Evolutionary conservation across 1,284 basidiomycete genomes (phyloP), one percentile per base, ranked within the genome.

Genomic region (Malassezia pachydermatis): DNA sequence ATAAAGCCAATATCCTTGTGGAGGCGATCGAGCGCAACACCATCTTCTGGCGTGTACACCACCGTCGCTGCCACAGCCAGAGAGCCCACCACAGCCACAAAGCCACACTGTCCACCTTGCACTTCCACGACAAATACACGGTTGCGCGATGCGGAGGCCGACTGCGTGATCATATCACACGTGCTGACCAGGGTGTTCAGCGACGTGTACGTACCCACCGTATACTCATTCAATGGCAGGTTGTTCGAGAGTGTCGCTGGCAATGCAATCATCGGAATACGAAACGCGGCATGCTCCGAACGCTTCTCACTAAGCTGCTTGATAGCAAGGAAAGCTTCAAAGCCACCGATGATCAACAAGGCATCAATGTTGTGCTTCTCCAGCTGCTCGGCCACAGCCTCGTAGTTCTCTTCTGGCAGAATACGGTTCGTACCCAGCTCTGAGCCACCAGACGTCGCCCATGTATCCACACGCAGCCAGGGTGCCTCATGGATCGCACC

Each of bases 131-230:
- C 85, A 71, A 99, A 98, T 46, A 95, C 90, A 39, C 92, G 77
- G 73, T 96, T 92, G 58, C 92, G 76, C 63, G 86, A 90, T 5
- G 92, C 92, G 42, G 85, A 86, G 5, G 94, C 92, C 64, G 86
- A 89, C 77, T 98, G 94, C 76, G 90, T 94, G 75, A 98, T 94
- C 25, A 89, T 84, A 74, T 99, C 94, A 70, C 90, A 96, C 3
- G 94, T 90, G 54, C 88, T 84, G 30, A 96, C 88, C n/a, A 99
- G 78, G 2, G 89, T 88, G 69, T 96, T 96, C 77, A 99, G 76
- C 70, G 85, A 87, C 27, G 92, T 98, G 70, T 98, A 92, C 55
- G 83, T 86, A 13, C 92, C 92, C 45, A 98, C 76, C 70, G 87
- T 90, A 73, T 87, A 89, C 73, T 98, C 90, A 50, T 89, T 95